These are phyloP conservation scores for Malus domestica DNA, from an alignment of 306 rosid genomes.

Conservation along the genomic window DNA sequence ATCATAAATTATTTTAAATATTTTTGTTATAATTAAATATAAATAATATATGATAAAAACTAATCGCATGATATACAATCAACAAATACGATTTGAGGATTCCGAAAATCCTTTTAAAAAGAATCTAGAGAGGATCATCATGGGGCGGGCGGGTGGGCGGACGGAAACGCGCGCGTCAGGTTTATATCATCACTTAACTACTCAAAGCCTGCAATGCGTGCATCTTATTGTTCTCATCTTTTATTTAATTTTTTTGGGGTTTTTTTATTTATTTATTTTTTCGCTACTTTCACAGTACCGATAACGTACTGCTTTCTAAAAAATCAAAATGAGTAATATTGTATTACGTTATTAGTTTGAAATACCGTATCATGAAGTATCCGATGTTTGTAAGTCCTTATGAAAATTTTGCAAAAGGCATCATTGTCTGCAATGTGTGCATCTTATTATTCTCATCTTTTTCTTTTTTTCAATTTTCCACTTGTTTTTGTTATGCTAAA, in stretches of 20 bases:
- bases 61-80: too few species aligned
- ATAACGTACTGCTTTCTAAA: too few species aligned
- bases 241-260: not conserved
- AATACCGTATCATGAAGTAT: too few species aligned
- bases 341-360: too few species aligned
- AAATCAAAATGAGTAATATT: too few species aligned
- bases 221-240: not conserved
- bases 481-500: not conserved
- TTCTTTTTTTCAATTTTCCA: not conserved
- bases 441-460: not conserved
- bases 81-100: too few species aligned
- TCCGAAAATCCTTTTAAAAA: too few species aligned
- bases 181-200: slow-evolving; percentile 19
- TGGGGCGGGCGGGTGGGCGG: slow-evolving; percentile 29
- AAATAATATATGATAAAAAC: too few species aligned
- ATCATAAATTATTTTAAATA: too few species aligned
- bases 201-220: not conserved
- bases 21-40: too few species aligned
- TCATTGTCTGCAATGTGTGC: slow-evolving; percentile 5
- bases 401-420: not conserved
- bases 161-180: slow-evolving; percentile 42
- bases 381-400: fast-evolving
- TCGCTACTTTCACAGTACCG: too few species aligned
- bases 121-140: too few species aligned
- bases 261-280: not conserved